Percentiles rank a stretch among this genome's conserved stretches.
Conservation (phyloP, 2,329 filamentous ascomycete species). For the Tetracladium maxilliforme region DNA sequence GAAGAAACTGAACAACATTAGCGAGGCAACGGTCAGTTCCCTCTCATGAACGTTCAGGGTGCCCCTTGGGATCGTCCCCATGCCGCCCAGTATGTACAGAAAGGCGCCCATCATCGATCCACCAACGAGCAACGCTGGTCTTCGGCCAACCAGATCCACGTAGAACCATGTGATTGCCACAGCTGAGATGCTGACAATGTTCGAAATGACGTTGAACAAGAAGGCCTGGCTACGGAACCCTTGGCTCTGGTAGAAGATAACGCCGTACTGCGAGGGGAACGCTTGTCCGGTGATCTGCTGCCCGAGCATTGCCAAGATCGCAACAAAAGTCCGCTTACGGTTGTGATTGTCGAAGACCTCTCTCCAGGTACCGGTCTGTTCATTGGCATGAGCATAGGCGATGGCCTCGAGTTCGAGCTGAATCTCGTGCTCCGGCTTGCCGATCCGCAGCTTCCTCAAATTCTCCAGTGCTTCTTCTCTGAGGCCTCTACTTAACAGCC, state of each 20-base stretch:
- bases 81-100: constrained; percentile 9
- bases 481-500: neutral
- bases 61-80: constrained; percentile 6
- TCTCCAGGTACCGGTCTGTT: constrained; percentile 9
- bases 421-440: too few relatives aligned
- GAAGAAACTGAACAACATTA: constrained; percentile 11
- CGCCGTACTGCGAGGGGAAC: constrained; percentile 13
- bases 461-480: neutral
- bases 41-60: constrained; percentile 1
- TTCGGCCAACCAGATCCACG: constrained; percentile 11
- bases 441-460: constrained; percentile 1
- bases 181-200: constrained; percentile 1
- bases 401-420: constrained; percentile 10
- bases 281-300: constrained; percentile 18
- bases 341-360: constrained; percentile 11
- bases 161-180: constrained; percentile 10
- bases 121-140: constrained; percentile 11
- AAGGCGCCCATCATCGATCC: constrained; percentile 10
- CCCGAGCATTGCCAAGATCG: constrained; percentile 14
- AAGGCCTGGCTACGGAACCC: constrained; percentile 11
- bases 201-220: constrained; percentile 10
- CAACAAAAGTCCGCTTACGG: constrained; percentile 8
- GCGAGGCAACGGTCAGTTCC: constrained; percentile 10
- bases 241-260: constrained; percentile 14
- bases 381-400: constrained; percentile 6